Percentiles rank a stretch among this genome's conserved stretches.
Conservation (phyloP, 306 rosid species). For the Fragaria ananassa region DNA sequence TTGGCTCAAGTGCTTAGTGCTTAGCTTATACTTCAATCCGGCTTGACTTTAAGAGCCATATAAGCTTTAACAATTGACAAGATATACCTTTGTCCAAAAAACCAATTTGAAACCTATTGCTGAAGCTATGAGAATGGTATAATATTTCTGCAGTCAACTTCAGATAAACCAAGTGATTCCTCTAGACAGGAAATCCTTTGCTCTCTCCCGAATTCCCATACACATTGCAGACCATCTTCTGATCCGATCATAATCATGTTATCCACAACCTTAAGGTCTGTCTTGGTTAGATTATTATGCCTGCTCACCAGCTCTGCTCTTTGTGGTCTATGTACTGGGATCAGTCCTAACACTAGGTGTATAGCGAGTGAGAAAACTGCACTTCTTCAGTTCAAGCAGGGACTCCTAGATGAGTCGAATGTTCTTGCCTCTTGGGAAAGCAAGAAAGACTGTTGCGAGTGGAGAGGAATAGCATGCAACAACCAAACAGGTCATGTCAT, state of each 20-base stretch:
- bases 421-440: slow-evolving; percentile 1
- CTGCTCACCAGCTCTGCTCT: not conserved
- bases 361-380: not conserved
- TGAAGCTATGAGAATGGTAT: not conserved
- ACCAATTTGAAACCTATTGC: too few species aligned
- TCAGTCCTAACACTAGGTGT: not conserved
- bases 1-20: not conserved
- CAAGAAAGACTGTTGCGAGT: not conserved
- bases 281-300: not conserved
- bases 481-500: not conserved
- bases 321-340: not conserved
- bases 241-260: not conserved
- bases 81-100: not conserved
- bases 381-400: not conserved
- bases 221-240: not conserved
- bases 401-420: not conserved
- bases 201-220: not conserved
- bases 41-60: not conserved
- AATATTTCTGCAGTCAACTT: not conserved
- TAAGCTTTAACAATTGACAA: not conserved
- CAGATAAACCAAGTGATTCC: not conserved
- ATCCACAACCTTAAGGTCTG: not conserved
- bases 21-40: not conserved
- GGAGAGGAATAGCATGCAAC: slow-evolving; percentile 1
- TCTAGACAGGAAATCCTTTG: not conserved